Evolutionary conservation across 1,284 basidiomycete species (phyloP).

Genomic region (Albatrellus sp.): DNA sequence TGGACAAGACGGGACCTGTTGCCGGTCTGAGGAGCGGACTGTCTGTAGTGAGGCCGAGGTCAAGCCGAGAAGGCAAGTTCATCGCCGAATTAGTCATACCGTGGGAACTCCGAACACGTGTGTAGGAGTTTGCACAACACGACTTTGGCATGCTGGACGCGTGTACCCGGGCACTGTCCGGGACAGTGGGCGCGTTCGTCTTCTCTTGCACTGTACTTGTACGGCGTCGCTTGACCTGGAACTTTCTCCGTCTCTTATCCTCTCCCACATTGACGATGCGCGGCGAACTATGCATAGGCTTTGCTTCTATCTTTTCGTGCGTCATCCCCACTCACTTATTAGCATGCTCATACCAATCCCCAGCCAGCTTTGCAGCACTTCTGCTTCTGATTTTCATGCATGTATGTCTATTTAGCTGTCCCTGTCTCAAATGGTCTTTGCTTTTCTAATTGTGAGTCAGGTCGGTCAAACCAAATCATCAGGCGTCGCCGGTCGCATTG

Average conservation of each 20-base stretch:
- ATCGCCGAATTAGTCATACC: too few relatives aligned
- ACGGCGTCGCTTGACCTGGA: conserved; percentile 13
- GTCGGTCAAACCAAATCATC: conserved; percentile 74
- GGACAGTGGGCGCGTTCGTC: too few relatives aligned
- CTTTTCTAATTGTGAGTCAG: conserved; percentile 31
- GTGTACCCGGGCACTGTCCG: too few relatives aligned
- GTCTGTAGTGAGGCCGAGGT: too few relatives aligned
- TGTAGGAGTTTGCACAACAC: too few relatives aligned
- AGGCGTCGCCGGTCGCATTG: conserved; percentile 53
- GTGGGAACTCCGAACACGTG: too few relatives aligned
- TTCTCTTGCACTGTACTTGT: background rate
- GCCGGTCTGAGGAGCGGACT: too few relatives aligned
- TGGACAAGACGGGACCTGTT: background rate
- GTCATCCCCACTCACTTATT: conserved; percentile 17
- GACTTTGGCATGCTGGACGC: background rate
- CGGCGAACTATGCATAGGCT: conserved; percentile 60
- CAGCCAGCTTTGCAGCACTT: conserved; percentile 44
- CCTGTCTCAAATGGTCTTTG: conserved; percentile 10
- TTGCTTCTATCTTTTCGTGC: conserved; percentile 57
- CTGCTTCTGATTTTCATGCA: conserved; percentile 70
- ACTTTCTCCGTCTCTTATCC: conserved; percentile 7
- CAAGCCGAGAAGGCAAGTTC: too few relatives aligned
- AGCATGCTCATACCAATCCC: conserved; percentile 10
- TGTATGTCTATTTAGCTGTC: conserved; percentile 28
- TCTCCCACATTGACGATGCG: conserved; percentile 26